Percentiles rank a stretch among this genome's conserved stretches.
These are phyloP conservation scores for Thermoascus crustaceus DNA, from an alignment of 2,329 filamentous ascomycete species.

Conservation along the genomic window DNA sequence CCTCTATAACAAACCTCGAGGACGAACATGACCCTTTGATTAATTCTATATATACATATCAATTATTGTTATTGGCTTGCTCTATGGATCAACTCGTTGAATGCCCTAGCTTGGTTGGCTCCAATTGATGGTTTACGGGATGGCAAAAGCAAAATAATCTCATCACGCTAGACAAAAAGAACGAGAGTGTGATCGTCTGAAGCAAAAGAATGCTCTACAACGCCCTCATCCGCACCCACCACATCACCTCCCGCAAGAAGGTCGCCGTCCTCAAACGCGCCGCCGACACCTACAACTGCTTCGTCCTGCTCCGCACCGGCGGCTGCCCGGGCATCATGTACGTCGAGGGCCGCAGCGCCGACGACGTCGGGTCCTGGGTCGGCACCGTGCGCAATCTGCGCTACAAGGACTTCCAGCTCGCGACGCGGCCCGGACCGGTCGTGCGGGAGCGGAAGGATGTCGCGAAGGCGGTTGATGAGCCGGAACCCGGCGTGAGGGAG, in stretches of 20 bases:
- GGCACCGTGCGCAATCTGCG: slow-evolving; percentile 54
- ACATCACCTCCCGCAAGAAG: slow-evolving; percentile 75
- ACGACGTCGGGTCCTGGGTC: slow-evolving; percentile 56
- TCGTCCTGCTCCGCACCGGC: slow-evolving; percentile 58
- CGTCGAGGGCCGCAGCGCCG: slow-evolving; percentile 52
- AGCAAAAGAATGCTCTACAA: slow-evolving; percentile 36
- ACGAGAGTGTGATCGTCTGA: too few species aligned
- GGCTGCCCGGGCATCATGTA: slow-evolving; percentile 72
- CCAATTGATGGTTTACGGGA: too few species aligned
- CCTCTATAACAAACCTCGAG: too few species aligned
- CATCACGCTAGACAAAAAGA: too few species aligned
- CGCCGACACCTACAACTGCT: slow-evolving; percentile 52
- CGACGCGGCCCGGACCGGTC: slow-evolving; percentile 42
- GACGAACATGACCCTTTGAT: too few species aligned
- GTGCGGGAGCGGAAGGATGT: slow-evolving; percentile 10
- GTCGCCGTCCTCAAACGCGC: slow-evolving; percentile 56
- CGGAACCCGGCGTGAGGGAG: slow-evolving; percentile 42
- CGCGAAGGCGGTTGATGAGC: slow-evolving; percentile 1
- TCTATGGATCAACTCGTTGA: too few species aligned
- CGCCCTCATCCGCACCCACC: slow-evolving; percentile 67
- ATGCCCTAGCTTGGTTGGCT: too few species aligned
- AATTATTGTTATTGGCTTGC: too few species aligned
- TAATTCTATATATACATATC: too few species aligned
- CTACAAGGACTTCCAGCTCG: slow-evolving; percentile 66
- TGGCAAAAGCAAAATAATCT: too few species aligned